Conservation (phyloP, 1,284 basidiomycete genomes). For the Thelephora terrestris region DNA sequence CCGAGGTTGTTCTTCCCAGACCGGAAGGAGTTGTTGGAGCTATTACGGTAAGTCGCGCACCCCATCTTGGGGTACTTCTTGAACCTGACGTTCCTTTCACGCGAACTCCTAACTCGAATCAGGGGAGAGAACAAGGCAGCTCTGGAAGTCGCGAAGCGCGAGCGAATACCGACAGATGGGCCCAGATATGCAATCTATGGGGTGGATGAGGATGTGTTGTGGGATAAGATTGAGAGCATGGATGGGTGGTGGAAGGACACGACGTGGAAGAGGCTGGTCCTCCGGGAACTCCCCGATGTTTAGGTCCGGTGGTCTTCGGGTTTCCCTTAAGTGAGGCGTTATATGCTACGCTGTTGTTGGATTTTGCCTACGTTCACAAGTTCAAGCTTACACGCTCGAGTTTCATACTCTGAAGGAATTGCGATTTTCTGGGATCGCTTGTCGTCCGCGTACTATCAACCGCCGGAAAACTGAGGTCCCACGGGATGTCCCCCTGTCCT, state of each 20-base stretch:
- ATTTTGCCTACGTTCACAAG: no score
- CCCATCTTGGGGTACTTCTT: slow-evolving; percentile 1
- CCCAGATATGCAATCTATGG: slow-evolving; percentile 87
- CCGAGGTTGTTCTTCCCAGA: slow-evolving; percentile 83
- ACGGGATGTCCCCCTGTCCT: no score
- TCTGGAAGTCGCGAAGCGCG: slow-evolving; percentile 67
- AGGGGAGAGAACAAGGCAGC: slow-evolving; percentile 81
- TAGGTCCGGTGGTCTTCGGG: no score
- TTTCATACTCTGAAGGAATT: no score
- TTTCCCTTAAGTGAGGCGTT: no score
- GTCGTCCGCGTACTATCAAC: no score
- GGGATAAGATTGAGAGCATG: slow-evolving; percentile 70
- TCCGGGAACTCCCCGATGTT: slow-evolving; percentile 81
- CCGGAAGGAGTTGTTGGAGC: slow-evolving; percentile 58
- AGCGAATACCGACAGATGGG: slow-evolving; percentile 47
- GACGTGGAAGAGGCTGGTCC: slow-evolving; percentile 77
- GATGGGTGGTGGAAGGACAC: slow-evolving; percentile 92
- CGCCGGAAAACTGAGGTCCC: no score
- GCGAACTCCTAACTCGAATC: slow-evolving; percentile 1
- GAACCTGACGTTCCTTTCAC: background rate
- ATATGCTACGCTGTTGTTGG: no score
- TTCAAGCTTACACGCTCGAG: no score
- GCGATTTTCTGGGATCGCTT: no score
- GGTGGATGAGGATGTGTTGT: slow-evolving; percentile 73
- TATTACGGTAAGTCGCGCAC: slow-evolving; percentile 43